phyloP scores from a whole-genome alignment of 2,329 filamentous ascomycete species.

The Sclerotinia spermophila region DNA sequence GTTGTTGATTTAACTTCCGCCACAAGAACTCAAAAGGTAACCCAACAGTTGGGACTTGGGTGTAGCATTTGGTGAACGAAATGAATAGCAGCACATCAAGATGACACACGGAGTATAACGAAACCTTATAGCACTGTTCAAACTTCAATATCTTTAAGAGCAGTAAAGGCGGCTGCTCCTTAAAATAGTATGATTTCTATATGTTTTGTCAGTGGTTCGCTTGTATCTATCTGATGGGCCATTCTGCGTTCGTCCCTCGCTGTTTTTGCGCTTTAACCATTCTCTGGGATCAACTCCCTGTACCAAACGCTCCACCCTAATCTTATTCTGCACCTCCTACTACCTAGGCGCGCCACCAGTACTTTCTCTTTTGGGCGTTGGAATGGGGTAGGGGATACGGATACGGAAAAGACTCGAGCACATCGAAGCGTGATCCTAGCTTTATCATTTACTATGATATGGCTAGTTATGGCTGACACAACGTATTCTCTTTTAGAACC shows the following conservation, averaged over 20 bases:
- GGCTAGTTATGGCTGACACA: neutral
- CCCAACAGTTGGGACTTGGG: neutral
- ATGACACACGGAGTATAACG: neutral
- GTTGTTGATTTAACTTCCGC: neutral
- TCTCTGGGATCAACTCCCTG: constrained; percentile 9
- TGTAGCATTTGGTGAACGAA: neutral
- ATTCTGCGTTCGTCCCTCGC: neutral
- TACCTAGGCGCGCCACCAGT: constrained; percentile 12
- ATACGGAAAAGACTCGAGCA: constrained; percentile 3
- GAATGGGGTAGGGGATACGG: constrained; percentile 1
- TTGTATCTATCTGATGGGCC: neutral
- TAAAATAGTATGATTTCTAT: constrained; percentile 9
- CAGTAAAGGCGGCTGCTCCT: constrained; percentile 1
- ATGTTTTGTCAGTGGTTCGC: constrained; percentile 1
- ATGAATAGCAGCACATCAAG: neutral
- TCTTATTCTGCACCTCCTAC: constrained; percentile 8
- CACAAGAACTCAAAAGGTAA: neutral
- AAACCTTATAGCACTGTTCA: neutral
- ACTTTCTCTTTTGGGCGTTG: neutral
- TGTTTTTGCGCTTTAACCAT: constrained; percentile 12
- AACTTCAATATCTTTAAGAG: too few relatives aligned
- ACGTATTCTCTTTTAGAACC: constrained; percentile 7
- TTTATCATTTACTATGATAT: neutral
- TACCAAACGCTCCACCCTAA: constrained; percentile 15
- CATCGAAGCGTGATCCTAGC: neutral